Base-by-base conservation (phyloP, 208 protist genomes). In the Phytomonas sp. region DNA sequence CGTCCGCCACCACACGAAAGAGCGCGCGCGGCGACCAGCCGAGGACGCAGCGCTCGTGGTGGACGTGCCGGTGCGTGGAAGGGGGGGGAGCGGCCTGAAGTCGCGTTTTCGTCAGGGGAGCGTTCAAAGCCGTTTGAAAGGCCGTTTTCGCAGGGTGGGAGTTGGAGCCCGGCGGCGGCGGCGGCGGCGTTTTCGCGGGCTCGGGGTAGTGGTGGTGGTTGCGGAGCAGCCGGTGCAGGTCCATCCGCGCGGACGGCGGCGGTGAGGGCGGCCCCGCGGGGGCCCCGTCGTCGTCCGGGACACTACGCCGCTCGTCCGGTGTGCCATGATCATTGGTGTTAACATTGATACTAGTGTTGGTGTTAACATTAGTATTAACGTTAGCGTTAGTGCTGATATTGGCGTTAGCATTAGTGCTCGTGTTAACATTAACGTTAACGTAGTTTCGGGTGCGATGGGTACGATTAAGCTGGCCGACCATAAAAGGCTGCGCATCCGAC, bases 41-140 rank as follows among this genome's bases (percentile, higher is more conserved):
- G 59, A 94, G 76, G 32, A 79, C 81, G 72, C 84, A 91, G 73
- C 87, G 87, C 75, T 94, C 89, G 34, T 74, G 67, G 73, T 94
- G 93, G 52, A 86, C 67, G 67, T 89, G 78, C 49, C 56, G 56
- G 29, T 61, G 8, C 5, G 34, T 37, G 34, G 34, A 8, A 37
- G 34, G 3, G 34, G 34, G 34, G 34, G 34, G 34, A n/a, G n/a
- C n/a, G n/a, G n/a, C n/a, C n/a, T n/a, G n/a, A n/a, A n/a, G n/a
- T n/a, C n/a, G n/a, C n/a, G n/a, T n/a, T n/a, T n/a, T n/a, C n/a
- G n/a, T n/a, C n/a, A n/a, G n/a, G n/a, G n/a, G n/a, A n/a, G n/a
- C n/a, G n/a, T n/a, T n/a, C n/a, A n/a, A n/a, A n/a, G n/a, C n/a
- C n/a, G n/a, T n/a, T n/a, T n/a, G n/a, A n/a, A n/a, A n/a, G n/a